Evolutionary conservation across 1,139 yeast genomes (phyloP), one percentile per base, ranked within the genome.

Genomic region (Saccharomyces pastorianus): DNA sequence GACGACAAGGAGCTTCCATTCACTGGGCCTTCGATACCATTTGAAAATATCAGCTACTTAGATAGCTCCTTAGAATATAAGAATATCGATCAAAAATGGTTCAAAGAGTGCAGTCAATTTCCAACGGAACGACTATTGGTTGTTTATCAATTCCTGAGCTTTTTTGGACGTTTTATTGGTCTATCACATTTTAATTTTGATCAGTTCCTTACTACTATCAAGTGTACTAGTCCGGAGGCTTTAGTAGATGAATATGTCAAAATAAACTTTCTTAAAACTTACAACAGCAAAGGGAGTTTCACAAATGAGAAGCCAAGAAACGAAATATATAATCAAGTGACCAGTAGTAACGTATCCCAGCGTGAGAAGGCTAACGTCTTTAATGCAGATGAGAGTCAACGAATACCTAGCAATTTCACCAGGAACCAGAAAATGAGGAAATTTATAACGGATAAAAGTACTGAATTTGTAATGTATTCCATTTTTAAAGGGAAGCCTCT

Each of bases 211-310:
- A 58, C 63, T 2, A 55, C 69, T 5, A 46, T 68, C 5, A 64
- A 64, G 54, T 66, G 68, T 48, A 62, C 70, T 11, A 63, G 64
- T 48, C 64, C 64, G 3, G 52, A 48, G 13, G 66, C 65, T 51
- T 42, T 64, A 25, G 53, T 63, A 61, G 63, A 65, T 61, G 63
- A 71, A 61, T 55, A 63, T 48, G 64, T 73, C 27, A 55, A 54
- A 20, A 56, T 60, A 57, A 62, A 57, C 8, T 4, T 63, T 49
- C 63, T 72, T 28, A 53, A 54, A 17, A 56, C 60, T 57, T 62
- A 58, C 7, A 46, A 47, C 34, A 58, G 80, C 74, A 14, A 71
- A 73, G 59, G 76, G 73, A 55, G 68, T 48, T 59, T 71, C 61
- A 48, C 32, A 11, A 11, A 5, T 8, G 25, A 11, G 44, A 9